phyloP scores from a whole-genome alignment of 2,329 filamentous ascomycete species.

The Trichoderma sp. region DNA sequence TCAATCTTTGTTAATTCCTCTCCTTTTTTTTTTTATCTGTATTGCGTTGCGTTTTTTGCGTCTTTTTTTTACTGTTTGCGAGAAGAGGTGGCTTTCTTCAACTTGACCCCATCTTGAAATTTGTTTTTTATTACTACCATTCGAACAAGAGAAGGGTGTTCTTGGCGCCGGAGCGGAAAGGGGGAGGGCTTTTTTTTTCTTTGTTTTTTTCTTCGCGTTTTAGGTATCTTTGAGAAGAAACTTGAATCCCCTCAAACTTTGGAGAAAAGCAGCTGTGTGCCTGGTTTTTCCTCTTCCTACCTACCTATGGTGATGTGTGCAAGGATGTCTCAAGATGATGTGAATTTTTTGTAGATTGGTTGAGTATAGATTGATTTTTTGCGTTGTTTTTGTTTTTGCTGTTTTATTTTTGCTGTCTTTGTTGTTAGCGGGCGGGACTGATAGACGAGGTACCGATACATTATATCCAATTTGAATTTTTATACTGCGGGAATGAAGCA shows the following conservation, averaged over 20 bases:
- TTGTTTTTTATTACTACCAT: background rate
- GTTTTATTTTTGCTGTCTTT: background rate
- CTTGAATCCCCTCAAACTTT: background rate
- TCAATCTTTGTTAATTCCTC: slow-evolving; percentile 15
- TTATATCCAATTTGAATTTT: slow-evolving; percentile 5
- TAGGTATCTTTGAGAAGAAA: slow-evolving; percentile 11
- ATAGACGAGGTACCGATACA: background rate
- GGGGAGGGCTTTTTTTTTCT: background rate
- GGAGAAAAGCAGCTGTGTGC: too few species aligned
- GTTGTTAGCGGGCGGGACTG: background rate
- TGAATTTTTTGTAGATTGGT: background rate
- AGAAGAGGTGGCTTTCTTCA: slow-evolving; percentile 1
- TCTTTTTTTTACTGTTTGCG: background rate
- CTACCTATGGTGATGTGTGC: slow-evolving; percentile 9
- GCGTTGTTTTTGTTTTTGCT: background rate
- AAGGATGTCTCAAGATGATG: background rate
- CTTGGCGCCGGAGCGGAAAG: slow-evolving; percentile 6
- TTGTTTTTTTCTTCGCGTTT: background rate
- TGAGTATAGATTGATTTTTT: background rate
- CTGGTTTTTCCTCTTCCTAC: too few species aligned
- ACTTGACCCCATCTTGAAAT: background rate
- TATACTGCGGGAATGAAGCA: background rate
- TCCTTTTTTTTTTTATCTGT: background rate
- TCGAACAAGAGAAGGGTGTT: slow-evolving; percentile 17
- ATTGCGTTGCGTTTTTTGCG: background rate